Base-by-base conservation (phyloP, 495 filamentous ascomycete genomes). In the Lasiosphaeriaceae sp. region DNA sequence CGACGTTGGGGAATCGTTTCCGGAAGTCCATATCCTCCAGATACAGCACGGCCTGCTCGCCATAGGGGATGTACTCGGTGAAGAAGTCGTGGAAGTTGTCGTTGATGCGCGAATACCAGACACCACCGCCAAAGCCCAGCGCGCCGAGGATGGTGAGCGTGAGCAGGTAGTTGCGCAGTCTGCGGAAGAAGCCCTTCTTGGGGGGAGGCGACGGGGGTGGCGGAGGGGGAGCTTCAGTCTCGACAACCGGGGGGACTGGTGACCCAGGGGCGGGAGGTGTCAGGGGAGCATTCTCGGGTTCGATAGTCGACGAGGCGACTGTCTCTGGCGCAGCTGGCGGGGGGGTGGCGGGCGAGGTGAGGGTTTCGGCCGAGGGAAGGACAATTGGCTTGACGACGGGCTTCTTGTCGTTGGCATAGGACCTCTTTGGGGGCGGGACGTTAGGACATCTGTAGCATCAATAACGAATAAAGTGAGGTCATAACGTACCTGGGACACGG, bases 41-140 rank as follows among this genome's bases (percentile, higher is more conserved):
- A 74, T 96, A 97, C n/a, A 95, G 83, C 23, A 98, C 94, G 16
- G 86, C 86, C 62, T 96, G 89, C 74, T 98, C 94, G 52, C 93
- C 95, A 57, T 90, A 96, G 2, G 94, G 94, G 7, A 98, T 73
- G 71, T 94, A 98, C 73, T 96, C 92, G 45, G 95, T 97, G 77
- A 98, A 98, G 76, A 97, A 96, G 68, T 98, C 94, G 70, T 98
- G 95, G 80, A 97, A 97, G 71, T 93, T 96, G 76, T 98, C 94
- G 60, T 86, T 94, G 72, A 92, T 84, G 57, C 96, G 81, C 21
- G 94, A 94, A 66, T 95, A 90, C 75, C 89, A 96, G 48, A 96
- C 84, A 47, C 92, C 90, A 56, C 90, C 91, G 55, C 83, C 92
- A 58, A 96, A 98, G 29, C 86, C 85, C 16, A 95, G 66, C 7